A percentile compares a stretch with the other conserved stretches of the same genome.
phyloP scores from a whole-genome alignment of 352 stramenopile genomes.

The Globisporangium recalcitrans region DNA sequence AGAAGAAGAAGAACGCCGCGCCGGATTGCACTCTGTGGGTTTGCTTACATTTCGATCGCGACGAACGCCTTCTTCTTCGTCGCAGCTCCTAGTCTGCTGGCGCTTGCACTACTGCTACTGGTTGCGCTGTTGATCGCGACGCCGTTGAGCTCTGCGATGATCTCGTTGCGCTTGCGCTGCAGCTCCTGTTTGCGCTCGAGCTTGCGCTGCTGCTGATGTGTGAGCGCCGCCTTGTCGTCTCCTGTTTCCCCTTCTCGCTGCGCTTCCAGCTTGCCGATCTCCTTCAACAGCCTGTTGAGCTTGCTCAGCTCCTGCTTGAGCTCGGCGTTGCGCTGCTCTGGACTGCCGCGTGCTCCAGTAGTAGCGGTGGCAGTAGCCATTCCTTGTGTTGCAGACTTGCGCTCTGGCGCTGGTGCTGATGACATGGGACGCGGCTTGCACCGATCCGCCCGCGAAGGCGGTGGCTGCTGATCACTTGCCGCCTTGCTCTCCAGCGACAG shows the following conservation, averaged over 20 bases:
- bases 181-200: conserved; percentile 13
- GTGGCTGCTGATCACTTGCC: background rate
- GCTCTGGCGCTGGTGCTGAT: background rate
- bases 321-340: conserved; percentile 16
- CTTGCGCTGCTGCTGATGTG: conserved; percentile 17
- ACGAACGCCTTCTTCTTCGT: conserved; percentile 14
- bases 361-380: background rate
- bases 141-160: conserved; percentile 44
- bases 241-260: conserved; percentile 11
- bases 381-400: background rate
- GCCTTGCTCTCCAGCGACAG: conserved; percentile 28
- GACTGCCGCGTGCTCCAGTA: background rate
- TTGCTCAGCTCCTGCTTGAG: conserved; percentile 48
- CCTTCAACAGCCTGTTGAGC: conserved; percentile 42
- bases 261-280: conserved; percentile 31
- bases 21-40: too few species aligned
- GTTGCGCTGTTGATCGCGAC: conserved; percentile 21
- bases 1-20: too few species aligned
- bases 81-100: background rate
- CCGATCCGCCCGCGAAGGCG: background rate
- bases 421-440: background rate
- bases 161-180: conserved; percentile 9
- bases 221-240: conserved; percentile 12
- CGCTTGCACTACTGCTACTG: background rate
- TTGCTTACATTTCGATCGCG: conserved; percentile 12